Evolutionary conservation across 2,329 filamentous ascomycete genomes (phyloP).

Genomic region (Diaporthe eres): DNA sequence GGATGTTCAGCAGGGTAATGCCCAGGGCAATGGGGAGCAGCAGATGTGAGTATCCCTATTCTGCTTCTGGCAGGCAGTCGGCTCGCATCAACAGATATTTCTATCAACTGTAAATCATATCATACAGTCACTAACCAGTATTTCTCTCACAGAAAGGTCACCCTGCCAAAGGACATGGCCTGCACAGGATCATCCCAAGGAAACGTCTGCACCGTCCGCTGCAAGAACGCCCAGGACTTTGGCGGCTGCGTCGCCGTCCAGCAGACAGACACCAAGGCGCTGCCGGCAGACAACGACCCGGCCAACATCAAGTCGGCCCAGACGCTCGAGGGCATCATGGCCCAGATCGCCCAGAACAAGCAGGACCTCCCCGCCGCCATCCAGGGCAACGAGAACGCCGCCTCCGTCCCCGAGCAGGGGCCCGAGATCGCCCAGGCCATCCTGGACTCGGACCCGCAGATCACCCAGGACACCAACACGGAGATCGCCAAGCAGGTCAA

Average conservation of each 20-base stretch:
- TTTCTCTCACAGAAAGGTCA: conserved; percentile 47
- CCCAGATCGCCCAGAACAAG: conserved; percentile 64
- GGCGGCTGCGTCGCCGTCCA: conserved; percentile 68
- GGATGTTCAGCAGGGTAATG: conserved; percentile 61
- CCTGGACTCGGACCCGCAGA: conserved; percentile 27
- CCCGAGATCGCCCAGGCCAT: conserved; percentile 40
- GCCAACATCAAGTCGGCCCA: conserved; percentile 60
- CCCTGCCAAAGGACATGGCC: conserved; percentile 61
- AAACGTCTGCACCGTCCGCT: conserved; percentile 68
- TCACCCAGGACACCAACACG: not conserved
- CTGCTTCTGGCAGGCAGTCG: not conserved
- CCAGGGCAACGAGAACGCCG: conserved; percentile 57
- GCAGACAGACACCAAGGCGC: conserved; percentile 60
- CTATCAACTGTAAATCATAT: too few relatives aligned
- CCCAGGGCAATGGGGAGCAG: conserved; percentile 60
- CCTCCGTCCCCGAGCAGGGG: conserved; percentile 44
- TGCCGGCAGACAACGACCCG: conserved; percentile 53
- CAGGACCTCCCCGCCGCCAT: conserved; percentile 63
- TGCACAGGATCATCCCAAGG: conserved; percentile 68
- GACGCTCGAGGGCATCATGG: conserved; percentile 57
- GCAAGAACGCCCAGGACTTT: conserved; percentile 65
- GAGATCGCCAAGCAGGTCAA: conserved; percentile 30
- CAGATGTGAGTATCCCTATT: conserved; percentile 57
- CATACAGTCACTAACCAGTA: conserved; percentile 53
- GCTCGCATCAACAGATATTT: not conserved